Conservation (phyloP, 2,329 filamentous ascomycete genomes). For the Chaetomiaceae sp. region DNA sequence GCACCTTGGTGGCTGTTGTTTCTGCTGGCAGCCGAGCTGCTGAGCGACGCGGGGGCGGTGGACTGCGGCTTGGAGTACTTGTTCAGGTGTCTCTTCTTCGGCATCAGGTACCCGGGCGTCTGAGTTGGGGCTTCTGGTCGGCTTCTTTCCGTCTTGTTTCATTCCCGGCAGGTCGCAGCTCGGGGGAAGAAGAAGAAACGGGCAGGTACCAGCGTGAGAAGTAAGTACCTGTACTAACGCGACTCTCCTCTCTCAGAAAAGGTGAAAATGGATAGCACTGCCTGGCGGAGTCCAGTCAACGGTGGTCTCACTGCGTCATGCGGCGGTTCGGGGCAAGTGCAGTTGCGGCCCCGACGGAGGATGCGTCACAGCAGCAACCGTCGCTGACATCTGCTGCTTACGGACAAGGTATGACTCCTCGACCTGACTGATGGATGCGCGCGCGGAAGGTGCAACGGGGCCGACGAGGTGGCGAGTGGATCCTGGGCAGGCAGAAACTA, state of each 20-base stretch:
- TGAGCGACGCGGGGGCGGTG: conserved; percentile 46
- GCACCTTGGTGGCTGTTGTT: conserved; percentile 16
- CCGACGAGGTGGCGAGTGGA: too few species aligned
- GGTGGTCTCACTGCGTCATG: conserved; percentile 10
- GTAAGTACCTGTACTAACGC: too few species aligned
- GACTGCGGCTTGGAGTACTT: conserved; percentile 54
- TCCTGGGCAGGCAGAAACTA: too few species aligned
- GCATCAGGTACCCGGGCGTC: conserved; percentile 41
- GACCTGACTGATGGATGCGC: too few species aligned
- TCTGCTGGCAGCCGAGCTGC: conserved; percentile 27
- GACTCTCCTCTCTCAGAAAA: too few species aligned
- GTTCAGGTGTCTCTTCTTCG: conserved; percentile 55
- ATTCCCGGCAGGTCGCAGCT: neutral
- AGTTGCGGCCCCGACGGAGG: conserved; percentile 5
- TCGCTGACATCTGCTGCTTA: too few species aligned
- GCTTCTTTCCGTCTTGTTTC: neutral
- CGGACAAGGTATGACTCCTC: too few species aligned
- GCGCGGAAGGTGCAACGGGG: too few species aligned
- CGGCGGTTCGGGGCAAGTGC: conserved; percentile 5
- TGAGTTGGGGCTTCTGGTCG: neutral
- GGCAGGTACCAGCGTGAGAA: neutral
- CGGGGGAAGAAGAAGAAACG: neutral
- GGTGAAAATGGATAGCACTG: too few species aligned
- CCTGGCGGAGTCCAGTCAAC: neutral
- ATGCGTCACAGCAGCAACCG: conserved; percentile 3